Base-by-base conservation (phyloP, 352 stramenopile genomes). In the Pythium guiyangense region DNA sequence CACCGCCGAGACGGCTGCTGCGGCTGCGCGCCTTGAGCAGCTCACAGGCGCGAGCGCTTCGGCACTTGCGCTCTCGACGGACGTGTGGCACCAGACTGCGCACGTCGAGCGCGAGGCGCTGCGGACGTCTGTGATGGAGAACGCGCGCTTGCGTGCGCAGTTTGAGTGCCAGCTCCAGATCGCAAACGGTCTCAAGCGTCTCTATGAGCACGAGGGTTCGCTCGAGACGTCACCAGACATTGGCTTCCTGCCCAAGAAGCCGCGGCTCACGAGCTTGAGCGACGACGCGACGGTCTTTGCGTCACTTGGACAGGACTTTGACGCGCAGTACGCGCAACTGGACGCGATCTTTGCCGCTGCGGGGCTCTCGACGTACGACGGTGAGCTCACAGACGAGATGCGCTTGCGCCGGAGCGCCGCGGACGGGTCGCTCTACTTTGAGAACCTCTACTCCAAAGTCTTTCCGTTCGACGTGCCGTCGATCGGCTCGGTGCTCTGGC, bases 131-230 rank as follows among this genome's bases (percentile, higher is more conserved):
- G 59, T 64, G 49, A 53, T 65, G 31, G 59, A 78, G 43, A 78
- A 75, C 62, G 60, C 66, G 62, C 57, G 67, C 0, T 52, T 78
- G 11, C 60, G 67, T 2, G 47, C 46, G 2, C 59, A 75, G 56
- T 65, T 60, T 26, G 67, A 78, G 59, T 59, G 69, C 52, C 70
- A 78, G 53, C 58, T 78, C 2, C 67, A 61, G 29, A 59, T 71
- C 6, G 60, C 71, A 5, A 71, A 75, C 34, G 47, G 73, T 31
- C 65, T 75, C 27, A 62, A 78, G 51, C 56, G 57, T 14, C 64
- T 64, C 18, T 75, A 74, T 45, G 59, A 60, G 43, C 72, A 65
- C 39, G 39, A 57, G 25, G 25, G 40, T 3, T 39, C 40, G 3
- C 8, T 57, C 25, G 52, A 57, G 27, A 20, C 52, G n/a, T 40